Conservation (phyloP, 129 eudicot genomes). For the Saposhnikovia divaricata region DNA sequence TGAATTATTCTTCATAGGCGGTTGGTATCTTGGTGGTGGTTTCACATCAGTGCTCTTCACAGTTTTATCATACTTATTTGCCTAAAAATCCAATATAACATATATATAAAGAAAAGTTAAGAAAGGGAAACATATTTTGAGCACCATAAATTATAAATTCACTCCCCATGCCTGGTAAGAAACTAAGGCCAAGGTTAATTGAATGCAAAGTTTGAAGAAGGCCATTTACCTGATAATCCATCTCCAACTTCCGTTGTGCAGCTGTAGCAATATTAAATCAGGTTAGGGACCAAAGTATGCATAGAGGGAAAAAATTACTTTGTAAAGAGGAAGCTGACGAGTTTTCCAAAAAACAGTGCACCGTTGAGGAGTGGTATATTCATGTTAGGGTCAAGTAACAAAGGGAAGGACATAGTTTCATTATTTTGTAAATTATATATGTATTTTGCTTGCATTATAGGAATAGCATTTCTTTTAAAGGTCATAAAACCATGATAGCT, state of each 20-base stretch:
- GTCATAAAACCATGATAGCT: neutral
- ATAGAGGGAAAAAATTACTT: neutral
- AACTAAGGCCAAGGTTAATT: neutral
- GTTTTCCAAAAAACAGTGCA: too few species aligned
- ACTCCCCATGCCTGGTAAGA: neutral
- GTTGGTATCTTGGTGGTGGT: slow-evolving; percentile 60
- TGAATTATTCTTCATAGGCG: slow-evolving; percentile 56
- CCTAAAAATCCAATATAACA: slow-evolving; percentile 20
- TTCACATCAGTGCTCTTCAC: slow-evolving; percentile 26
- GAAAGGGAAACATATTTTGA: neutral
- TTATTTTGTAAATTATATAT: neutral
- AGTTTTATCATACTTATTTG: slow-evolving; percentile 39
- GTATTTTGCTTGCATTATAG: neutral
- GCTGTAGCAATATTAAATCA: neutral
- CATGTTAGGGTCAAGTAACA: neutral
- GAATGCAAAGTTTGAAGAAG: neutral
- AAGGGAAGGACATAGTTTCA: neutral
- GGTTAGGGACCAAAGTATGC: neutral
- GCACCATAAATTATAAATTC: neutral
- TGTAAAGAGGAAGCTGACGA: neutral
- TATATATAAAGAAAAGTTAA: neutral
- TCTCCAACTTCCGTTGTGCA: slow-evolving; percentile 13
- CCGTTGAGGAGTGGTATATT: neutral
- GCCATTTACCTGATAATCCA: slow-evolving; percentile 4
- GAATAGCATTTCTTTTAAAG: neutral